Base-by-base conservation (phyloP, 306 rosid species). In the Neltuma alba region DNA sequence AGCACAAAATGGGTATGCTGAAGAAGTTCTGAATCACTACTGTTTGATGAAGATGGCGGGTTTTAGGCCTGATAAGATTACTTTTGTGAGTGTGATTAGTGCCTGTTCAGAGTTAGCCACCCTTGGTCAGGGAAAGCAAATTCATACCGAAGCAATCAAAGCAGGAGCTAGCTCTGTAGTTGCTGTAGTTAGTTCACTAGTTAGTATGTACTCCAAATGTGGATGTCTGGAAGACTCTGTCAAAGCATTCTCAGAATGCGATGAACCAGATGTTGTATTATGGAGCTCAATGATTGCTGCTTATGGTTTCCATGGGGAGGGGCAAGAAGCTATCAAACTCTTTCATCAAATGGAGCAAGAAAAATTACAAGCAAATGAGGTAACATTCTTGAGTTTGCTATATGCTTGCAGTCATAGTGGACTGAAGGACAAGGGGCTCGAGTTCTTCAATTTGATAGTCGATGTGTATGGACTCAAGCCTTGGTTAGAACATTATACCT, bases 231-330 rank as follows among this genome's bases (percentile, higher is more conserved):
- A 95, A 61, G 99, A 89, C 50, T 87, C 97, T 44, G 65, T 88
- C 44, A 93, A 84, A 79, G 92, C 88, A 77, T 95, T 93, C 83
- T 36, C 13, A 67, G 97, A 93, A 76, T 81, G 87, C 55, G 80
- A 79, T 62, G 85, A 82, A 57, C 80, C 65, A 16, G 99, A 95
- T 88, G 81, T 85, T 73, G 97, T 91, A 13, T 63, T 82, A 63
- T 91, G 97, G 98, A 93, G 91, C 83, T 86, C 99, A 23, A 89
- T 95, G 94, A 92, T 95, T 70, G 83, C 94, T 72, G 97, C 99
- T 41, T 90, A 89, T 70, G 99, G 98, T 73, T 93, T 91, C 81
- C 99, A 95, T 31, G 98, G 99, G 62, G 83, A 78, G 73, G 98
- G 96, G 77, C 91, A 87, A 57, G 85, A 90, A 82, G 98, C 97